Evolutionary conservation across 257 asterid species (phyloP), one percentile per base, ranked within the genome.

Genomic region (Linaria vulgaris): DNA sequence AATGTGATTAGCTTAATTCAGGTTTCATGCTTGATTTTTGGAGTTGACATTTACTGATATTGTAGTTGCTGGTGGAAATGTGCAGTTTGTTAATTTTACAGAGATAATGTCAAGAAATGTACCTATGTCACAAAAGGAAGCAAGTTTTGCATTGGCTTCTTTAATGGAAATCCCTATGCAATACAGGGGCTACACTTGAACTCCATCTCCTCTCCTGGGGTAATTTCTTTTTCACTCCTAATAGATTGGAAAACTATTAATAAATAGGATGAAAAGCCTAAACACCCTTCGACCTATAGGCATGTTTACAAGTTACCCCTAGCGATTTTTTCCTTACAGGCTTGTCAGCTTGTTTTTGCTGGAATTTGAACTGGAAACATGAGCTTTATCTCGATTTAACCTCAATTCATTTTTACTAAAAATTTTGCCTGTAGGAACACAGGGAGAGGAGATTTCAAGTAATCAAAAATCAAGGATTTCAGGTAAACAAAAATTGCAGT

Each of bases 161-260:
- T 70, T 91, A 55, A 91, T 88, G 98, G 98, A 91, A 73, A 87
- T 91, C 61, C 98, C 97, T 55, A 19, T 80, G 16, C 98, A 91
- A 59, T 91, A 85, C 77, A 80, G 80, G n/a, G 69, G 98, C 98
- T 52, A 89, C 96, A 24, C 49, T 85, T 65, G 94, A 88, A 74
- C 90, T 91, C 27, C 82, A 79, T 56, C 66, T 88, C n/a, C n/a
- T n/a, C n/a, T n/a, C 69, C 65, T 87, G 67, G 88, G 96, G 98
- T 87, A 74, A 4, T 17, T 14, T 39, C 39, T 27, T 46, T 8
- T 17, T 48, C 1, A 48, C 37, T 39, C 4, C 13, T 39, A 15
- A 20, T n/a, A 25, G 14, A 43, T 5, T 34, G 10, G 61, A 30
- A 21, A 30, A n/a, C n/a, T n/a, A n/a, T n/a, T n/a, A n/a, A n/a